Evolutionary conservation across 2,329 filamentous ascomycete genomes (phyloP).

Genomic region (Fusarium chaquense): DNA sequence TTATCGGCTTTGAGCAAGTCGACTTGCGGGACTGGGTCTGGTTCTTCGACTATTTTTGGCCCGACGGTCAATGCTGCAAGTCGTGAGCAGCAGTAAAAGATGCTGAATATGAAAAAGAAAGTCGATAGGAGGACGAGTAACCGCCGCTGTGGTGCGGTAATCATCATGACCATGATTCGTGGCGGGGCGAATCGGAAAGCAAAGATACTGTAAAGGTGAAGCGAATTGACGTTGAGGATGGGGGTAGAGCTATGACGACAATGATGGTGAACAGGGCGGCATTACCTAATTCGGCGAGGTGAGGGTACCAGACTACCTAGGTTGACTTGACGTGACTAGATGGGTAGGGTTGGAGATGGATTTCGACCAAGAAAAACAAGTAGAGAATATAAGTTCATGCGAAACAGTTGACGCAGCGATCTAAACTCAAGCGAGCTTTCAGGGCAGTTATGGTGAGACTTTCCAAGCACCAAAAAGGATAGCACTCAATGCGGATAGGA

Average conservation of each 20-base stretch:
- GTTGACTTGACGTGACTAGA: neutral
- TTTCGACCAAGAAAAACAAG: neutral
- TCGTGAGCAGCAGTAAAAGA: slow-evolving; percentile 53
- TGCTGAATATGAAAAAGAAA: slow-evolving; percentile 51
- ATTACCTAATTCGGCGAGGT: slow-evolving; percentile 18
- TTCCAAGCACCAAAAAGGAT: neutral
- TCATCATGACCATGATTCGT: slow-evolving; percentile 39
- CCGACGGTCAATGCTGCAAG: slow-evolving; percentile 46
- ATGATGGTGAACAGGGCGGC: slow-evolving; percentile 12
- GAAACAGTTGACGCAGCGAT: slow-evolving; percentile 4
- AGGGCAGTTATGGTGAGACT: slow-evolving; percentile 16
- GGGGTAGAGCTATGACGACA: slow-evolving; percentile 29
- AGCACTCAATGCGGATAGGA: neutral
- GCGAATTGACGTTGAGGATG: slow-evolving; percentile 1
- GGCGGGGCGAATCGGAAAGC: slow-evolving; percentile 16
- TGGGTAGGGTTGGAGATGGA: neutral
- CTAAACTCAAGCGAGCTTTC: slow-evolving; percentile 5
- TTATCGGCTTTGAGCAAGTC: slow-evolving; percentile 48
- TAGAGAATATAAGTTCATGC: neutral
- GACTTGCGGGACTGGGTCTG: slow-evolving; percentile 24
- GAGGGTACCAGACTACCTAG: neutral
- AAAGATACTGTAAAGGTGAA: slow-evolving; percentile 6
- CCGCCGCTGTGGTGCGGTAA: slow-evolving; percentile 48
- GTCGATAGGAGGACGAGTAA: slow-evolving; percentile 49
- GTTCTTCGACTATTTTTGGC: slow-evolving; percentile 15